Evolutionary conservation across 106 monocot genomes (phyloP), one percentile per base, ranked within the genome.

Genomic region (Dendrobium officinale): DNA sequence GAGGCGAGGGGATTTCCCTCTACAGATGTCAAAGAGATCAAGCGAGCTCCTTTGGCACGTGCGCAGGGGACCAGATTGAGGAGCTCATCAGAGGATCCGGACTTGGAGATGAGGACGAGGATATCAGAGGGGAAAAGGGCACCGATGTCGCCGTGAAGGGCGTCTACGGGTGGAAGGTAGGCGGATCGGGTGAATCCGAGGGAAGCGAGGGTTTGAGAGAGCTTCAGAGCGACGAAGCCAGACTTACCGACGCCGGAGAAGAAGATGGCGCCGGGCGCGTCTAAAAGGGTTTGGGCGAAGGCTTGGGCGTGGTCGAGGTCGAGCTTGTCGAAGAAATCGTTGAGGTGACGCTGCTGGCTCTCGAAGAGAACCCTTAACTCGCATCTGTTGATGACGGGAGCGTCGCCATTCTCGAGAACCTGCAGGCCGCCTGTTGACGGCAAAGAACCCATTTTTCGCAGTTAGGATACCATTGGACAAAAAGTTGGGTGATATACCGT

Each of bases 81-180:
- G 31, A 94, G 86, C 84, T 92, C 93, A 19, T 93, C 92, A 31
- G 92, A 96, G 66, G 93, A 75, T 24, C 96, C 96, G 17, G 93
- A 92, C 82, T 96, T 96, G 70, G 96, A 96, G 73, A 96, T 47
- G 20, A 96, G 84, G 19, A 96, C 81, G 47, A 96, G 81, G 78
- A 93, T 29, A 77, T 96, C 93, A 2, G 47, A 16, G 42, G 85
- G 82, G 55, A 83, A 90, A 33, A 96, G 61, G n/a, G 78, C 82
- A 33, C 96, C 92, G 77, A 96, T 88, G 90, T 92, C 93, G 37
- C 96, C 96, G 83, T 96, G 96, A 42, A 96, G 85, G 48, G 93
- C 96, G 84, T 96, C 93, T 61, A 90, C 78, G 41, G 96, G 96
- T 55, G 86, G 40, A 20, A 96, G 87, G 85, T 84, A 96, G 22